These are phyloP conservation scores for Ophiostoma tasmaniense DNA, from an alignment of 2,329 filamentous ascomycete genomes.

Conservation along the genomic window DNA sequence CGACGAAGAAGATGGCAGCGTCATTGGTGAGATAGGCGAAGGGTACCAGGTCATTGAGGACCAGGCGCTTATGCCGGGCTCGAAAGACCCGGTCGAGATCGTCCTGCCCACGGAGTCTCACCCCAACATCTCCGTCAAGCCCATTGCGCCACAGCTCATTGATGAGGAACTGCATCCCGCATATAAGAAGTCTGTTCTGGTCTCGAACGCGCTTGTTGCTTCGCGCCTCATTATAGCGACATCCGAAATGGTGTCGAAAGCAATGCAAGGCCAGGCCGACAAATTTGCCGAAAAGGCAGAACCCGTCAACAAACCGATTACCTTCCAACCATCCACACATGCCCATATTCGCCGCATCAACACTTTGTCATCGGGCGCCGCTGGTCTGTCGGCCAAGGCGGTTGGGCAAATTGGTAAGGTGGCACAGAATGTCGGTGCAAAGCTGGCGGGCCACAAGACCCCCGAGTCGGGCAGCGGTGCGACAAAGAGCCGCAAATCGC, in stretches of 20 bases:
- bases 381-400: slow-evolving; percentile 72
- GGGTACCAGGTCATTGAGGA: slow-evolving; percentile 51
- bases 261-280: slow-evolving; percentile 68
- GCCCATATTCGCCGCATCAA: slow-evolving; percentile 81
- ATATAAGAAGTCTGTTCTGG: slow-evolving; percentile 80
- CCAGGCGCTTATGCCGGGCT: slow-evolving; percentile 67
- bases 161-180: slow-evolving; percentile 76
- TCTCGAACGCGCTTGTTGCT: slow-evolving; percentile 77
- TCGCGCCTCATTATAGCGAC: slow-evolving; percentile 89
- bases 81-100: slow-evolving; percentile 82
- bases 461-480: slow-evolving; percentile 3
- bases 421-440: slow-evolving; percentile 83
- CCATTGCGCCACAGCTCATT: slow-evolving; percentile 62
- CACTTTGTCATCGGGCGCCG: slow-evolving; percentile 71
- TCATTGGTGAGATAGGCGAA: slow-evolving; percentile 63
- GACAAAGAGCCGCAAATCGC: slow-evolving; percentile 20
- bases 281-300: slow-evolving; percentile 72
- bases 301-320: slow-evolving; percentile 70
- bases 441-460: slow-evolving; percentile 38
- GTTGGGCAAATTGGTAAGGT: slow-evolving; percentile 75
- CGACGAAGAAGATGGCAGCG: slow-evolving; percentile 91
- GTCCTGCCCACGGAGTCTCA: slow-evolving; percentile 60
- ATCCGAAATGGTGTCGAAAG: slow-evolving; percentile 68
- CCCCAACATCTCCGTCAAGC: slow-evolving; percentile 56
- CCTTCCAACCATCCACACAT: slow-evolving; percentile 79